Percentiles rank a stretch among this genome's conserved stretches.
These are phyloP conservation scores for Daphne laureola DNA, from an alignment of 441 rosid genomes.

Conservation along the genomic window DNA sequence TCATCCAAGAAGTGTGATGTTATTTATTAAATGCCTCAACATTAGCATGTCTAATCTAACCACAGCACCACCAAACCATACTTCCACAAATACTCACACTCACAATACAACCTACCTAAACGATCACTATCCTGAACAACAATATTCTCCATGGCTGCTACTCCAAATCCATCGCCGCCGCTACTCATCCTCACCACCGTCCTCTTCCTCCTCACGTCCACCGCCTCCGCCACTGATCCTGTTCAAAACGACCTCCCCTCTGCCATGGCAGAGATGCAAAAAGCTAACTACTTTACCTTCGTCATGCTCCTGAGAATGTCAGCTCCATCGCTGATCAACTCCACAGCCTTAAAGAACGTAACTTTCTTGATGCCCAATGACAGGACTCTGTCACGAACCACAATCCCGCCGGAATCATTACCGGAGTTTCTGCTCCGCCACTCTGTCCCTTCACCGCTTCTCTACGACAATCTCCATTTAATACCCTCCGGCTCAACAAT, in stretches of 20 bases:
- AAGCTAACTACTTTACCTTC: constrained; percentile 63
- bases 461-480: constrained; percentile 43
- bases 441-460: constrained; percentile 64
- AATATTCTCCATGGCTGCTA: constrained; percentile 11
- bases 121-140: not conserved
- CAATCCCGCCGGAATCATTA: constrained; percentile 22
- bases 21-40: too few relatives aligned
- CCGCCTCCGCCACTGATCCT: constrained; percentile 13
- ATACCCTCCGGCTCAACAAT: constrained; percentile 51
- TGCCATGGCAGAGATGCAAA: constrained; percentile 63
- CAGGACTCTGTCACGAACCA: constrained; percentile 28
- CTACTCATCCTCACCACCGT: constrained; percentile 15
- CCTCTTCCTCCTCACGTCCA: constrained; percentile 13
- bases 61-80: not conserved
- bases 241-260: constrained; percentile 31
- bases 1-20: too few relatives aligned
- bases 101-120: not conserved
- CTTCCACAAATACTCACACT: not conserved
- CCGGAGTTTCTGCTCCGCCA: constrained; percentile 59
- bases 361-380: constrained; percentile 78
- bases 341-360: constrained; percentile 27
- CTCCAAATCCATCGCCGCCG: constrained; percentile 13
- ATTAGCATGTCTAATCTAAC: too few relatives aligned
- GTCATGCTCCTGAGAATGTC: constrained; percentile 65
- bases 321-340: constrained; percentile 11